Evolutionary conservation across 148 eudicot genomes (phyloP), one percentile per base, ranked within the genome.

Genomic region (Euryodendron excelsum): DNA sequence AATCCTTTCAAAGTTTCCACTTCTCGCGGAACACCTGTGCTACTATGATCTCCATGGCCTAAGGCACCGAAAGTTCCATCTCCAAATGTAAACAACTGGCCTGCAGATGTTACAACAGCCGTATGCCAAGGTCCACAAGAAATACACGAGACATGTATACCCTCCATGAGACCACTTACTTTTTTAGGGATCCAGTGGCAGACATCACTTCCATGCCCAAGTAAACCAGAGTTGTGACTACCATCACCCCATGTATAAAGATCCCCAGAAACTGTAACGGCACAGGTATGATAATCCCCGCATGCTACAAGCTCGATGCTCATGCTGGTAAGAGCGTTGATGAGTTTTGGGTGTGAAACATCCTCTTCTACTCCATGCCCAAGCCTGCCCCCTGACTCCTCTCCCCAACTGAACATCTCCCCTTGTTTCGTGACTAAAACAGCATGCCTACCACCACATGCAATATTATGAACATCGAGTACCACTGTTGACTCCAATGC

Each of bases 111-210:
- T 59, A 95, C 67, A 30, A 82, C 73, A 72, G 97, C 96, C 59
- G 99, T 93, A 79, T 95, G 99, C 99, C 99, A 95, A 60, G 96
- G 93, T 77, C 99, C 99, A 84, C 99, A 95, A 69, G 97, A 88
- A 8, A 90, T 86, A 72, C 63, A 82, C 0, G 92, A 79, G 30
- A 95, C 92, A 25, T 82, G 87, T 80, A 90, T 47, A 76, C 94
- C 91, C 74, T 95, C 96, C 73, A 91, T 45, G 61, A 86, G 83
- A 36, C 94, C 93, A 80, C 78, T 72, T 25, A 95, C 93, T 75
- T 79, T 82, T 80, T 91, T 95, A 23, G 99, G 98, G 82, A 91
- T 66, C 90, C 97, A 91, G 80, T 91, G 90, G 74, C 96, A 82
- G 25, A 81, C 80, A 72, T 81, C 88, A 79, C 85, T 90, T 76